A percentile compares a stretch with the other conserved stretches of the same genome.
Evolutionary conservation across 2,329 filamentous ascomycete genomes (phyloP).

Genomic region (Aspergillus arachidicola): DNA sequence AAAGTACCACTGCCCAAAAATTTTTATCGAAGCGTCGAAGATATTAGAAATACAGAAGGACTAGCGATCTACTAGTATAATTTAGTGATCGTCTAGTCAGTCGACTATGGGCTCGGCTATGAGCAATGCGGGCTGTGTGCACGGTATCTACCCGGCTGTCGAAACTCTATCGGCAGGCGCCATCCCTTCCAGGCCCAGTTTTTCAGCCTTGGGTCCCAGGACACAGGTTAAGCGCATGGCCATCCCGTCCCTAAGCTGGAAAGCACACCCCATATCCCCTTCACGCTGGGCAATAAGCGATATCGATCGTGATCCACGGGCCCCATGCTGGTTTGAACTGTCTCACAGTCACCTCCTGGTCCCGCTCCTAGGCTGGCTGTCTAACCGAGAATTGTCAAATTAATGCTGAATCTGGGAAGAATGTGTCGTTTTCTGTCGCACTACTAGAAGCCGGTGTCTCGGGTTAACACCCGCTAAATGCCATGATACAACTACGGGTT

Average conservation of each 20-base stretch:
- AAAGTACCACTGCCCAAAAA: background rate
- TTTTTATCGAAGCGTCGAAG: background rate
- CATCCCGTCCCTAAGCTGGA: background rate
- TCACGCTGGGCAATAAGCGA: background rate
- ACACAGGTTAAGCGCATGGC: background rate
- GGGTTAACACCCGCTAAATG: background rate
- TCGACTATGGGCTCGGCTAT: background rate
- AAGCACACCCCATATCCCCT: background rate
- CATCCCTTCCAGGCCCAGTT: background rate
- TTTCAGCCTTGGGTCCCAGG: conserved; percentile 2
- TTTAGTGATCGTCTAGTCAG: conserved; percentile 2
- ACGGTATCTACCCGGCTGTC: conserved; percentile 5
- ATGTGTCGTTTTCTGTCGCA: background rate
- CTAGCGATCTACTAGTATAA: conserved; percentile 2
- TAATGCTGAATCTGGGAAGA: background rate
- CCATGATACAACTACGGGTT: background rate
- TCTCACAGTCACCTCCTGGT: conserved; percentile 1
- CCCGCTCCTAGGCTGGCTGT: background rate
- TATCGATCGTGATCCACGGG: background rate
- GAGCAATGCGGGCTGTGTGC: background rate
- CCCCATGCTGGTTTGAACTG: conserved; percentile 2
- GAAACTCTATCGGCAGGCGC: conserved; percentile 1
- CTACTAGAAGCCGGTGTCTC: conserved; percentile 1
- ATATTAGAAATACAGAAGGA: background rate
- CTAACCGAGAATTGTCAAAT: background rate